These are phyloP conservation scores for Brettanomyces naardenensis DNA, from an alignment of 805 yeast species.

Conservation along the genomic window DNA sequence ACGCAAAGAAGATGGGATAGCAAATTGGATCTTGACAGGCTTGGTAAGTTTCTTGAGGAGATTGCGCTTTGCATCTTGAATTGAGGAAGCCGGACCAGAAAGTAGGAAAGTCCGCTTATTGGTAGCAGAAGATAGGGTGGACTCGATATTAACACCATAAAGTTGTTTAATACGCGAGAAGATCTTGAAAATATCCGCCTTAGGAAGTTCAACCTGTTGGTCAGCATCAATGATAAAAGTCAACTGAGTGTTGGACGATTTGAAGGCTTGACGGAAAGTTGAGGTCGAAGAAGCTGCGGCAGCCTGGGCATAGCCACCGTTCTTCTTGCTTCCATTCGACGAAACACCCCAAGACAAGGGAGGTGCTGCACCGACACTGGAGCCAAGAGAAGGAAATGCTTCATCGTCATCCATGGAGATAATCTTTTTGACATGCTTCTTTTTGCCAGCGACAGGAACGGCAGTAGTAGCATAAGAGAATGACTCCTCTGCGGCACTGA, in stretches of 20 bases:
- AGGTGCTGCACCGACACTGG: constrained; percentile 26
- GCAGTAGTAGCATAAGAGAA: constrained; percentile 2
- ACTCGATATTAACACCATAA: constrained; percentile 65
- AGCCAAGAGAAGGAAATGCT: constrained; percentile 64
- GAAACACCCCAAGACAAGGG: constrained; percentile 21
- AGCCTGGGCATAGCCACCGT: constrained; percentile 10
- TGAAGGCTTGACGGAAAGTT: constrained; percentile 32
- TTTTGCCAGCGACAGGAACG: neutral
- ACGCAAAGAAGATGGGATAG: constrained; percentile 70
- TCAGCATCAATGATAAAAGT: constrained; percentile 68
- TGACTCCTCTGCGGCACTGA: neutral
- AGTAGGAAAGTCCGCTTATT: constrained; percentile 78
- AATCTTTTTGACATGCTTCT: constrained; percentile 7
- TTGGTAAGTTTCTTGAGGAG: constrained; percentile 69
- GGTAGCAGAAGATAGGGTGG: constrained; percentile 68
- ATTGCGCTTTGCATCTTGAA: constrained; percentile 64
- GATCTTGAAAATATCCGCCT: constrained; percentile 62
- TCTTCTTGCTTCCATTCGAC: constrained; percentile 12
- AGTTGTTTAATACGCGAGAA: constrained; percentile 52
- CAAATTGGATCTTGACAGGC: constrained; percentile 53
- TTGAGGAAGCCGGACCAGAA: constrained; percentile 63
- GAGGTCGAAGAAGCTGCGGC: constrained; percentile 17
- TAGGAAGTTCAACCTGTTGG: constrained; percentile 55
- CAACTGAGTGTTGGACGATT: constrained; percentile 62
- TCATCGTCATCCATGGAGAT: constrained; percentile 39